Conservation (phyloP, 2,329 filamentous ascomycete genomes). For the Nemania abortiva region DNA sequence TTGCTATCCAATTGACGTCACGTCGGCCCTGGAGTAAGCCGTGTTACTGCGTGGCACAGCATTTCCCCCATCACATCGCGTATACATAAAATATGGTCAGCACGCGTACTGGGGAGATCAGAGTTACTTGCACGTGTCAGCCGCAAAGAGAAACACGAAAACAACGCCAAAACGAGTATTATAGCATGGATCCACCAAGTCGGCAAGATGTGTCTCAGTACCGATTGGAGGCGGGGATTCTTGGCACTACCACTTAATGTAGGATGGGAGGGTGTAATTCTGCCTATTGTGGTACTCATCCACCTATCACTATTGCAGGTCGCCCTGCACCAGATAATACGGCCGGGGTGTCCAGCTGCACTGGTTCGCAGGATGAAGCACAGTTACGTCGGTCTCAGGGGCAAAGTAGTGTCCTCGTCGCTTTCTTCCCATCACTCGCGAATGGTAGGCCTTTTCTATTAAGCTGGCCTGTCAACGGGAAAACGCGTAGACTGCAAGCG, state of each 20-base stretch:
- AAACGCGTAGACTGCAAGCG: slow-evolving; percentile 6
- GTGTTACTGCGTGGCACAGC: slow-evolving; percentile 21
- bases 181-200: slow-evolving; percentile 9
- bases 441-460: neutral
- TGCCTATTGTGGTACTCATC: slow-evolving; percentile 8
- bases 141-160: slow-evolving; percentile 26
- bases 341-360: slow-evolving; percentile 7
- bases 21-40: slow-evolving; percentile 4
- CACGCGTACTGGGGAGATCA: slow-evolving; percentile 11
- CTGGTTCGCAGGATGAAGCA: slow-evolving; percentile 5
- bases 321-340: slow-evolving; percentile 3
- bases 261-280: neutral
- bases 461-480: neutral
- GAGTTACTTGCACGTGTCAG: slow-evolving; percentile 27
- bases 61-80: slow-evolving; percentile 9
- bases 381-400: slow-evolving; percentile 17
- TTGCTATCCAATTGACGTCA: slow-evolving; percentile 21
- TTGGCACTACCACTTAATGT: slow-evolving; percentile 20
- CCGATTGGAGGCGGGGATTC: slow-evolving; percentile 8
- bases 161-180: slow-evolving; percentile 15
- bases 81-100: slow-evolving; percentile 2
- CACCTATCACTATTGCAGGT: neutral
- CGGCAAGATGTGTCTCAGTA: neutral
- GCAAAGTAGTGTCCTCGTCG: neutral
- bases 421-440: neutral